Conservation (phyloP, 2,329 filamentous ascomycete genomes). For the Cladosporium austrohemisphaericum region DNA sequence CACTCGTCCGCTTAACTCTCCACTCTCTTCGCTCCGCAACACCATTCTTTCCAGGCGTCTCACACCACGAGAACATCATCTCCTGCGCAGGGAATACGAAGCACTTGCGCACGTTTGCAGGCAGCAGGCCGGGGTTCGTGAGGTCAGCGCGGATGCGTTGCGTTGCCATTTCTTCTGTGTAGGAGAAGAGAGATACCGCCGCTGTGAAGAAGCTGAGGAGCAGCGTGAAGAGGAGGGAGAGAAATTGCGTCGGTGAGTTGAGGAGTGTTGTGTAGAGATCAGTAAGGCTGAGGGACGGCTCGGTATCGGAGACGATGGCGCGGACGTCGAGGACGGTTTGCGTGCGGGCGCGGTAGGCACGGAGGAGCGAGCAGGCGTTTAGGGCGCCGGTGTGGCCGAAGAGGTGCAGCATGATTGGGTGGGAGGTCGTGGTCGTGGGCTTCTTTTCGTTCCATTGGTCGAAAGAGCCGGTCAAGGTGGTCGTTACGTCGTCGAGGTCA, state of each 20-base stretch:
- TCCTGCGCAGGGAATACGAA: conserved; percentile 28
- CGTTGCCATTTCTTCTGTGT: conserved; percentile 17
- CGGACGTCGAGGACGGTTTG: conserved; percentile 18
- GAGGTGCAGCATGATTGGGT: conserved; percentile 25
- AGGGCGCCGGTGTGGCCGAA: conserved; percentile 26
- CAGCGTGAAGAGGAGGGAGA: conserved; percentile 18
- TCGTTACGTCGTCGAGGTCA: conserved; percentile 12
- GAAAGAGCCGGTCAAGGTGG: conserved; percentile 14
- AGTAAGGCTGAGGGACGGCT: conserved; percentile 15
- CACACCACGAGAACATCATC: conserved; percentile 28
- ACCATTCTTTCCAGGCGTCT: conserved; percentile 15
- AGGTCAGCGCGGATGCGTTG: conserved; percentile 20
- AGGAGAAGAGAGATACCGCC: conserved; percentile 19
- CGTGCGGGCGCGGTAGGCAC: conserved; percentile 26
- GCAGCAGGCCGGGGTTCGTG: conserved; percentile 22
- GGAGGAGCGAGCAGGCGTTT: conserved; percentile 24
- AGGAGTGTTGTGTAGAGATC: conserved; percentile 11
- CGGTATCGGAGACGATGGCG: conserved; percentile 26
- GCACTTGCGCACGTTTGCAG: conserved; percentile 22
- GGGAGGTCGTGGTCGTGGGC: neutral
- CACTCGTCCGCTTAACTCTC: conserved; percentile 19
- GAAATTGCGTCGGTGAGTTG: conserved; percentile 16
- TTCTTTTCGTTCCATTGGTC: conserved; percentile 8
- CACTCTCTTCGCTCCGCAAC: conserved; percentile 21
- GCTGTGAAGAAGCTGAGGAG: conserved; percentile 17